Base-by-base conservation (phyloP, 2,329 filamentous ascomycete genomes). In the Escovopsis sp. region DNA sequence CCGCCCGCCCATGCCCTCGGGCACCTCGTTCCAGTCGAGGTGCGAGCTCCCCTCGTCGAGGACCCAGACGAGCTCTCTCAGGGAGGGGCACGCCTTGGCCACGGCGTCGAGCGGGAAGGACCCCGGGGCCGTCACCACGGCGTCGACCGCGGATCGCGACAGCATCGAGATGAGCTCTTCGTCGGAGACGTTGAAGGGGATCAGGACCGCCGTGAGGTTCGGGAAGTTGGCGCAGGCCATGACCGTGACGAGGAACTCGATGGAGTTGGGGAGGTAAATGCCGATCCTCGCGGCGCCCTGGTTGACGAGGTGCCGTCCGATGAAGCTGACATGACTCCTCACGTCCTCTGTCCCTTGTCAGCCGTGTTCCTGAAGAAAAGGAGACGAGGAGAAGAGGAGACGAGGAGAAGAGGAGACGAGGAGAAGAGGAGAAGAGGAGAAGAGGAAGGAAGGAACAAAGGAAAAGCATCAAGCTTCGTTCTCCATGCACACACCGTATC, bases 1-100 rank as follows among this genome's bases (percentile, higher is more conserved):
- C 41, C 69, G 76, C 38, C 79, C 72, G 13, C 79, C 79, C 38
- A 79, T 77, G 35, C 81, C 79, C 49, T 79, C 72, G 10, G 87
- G 86, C 2, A 87, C 73, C 52, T 88, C 83, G 47, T 84, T 87
- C 87, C 88, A 98, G 57, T 94, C 87, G 69, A 98, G 80, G 53
- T 96, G 88, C 46, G 76, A 74, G 61, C 78, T 94, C 29, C 85
- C 85, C 50, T 85, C 73, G 48, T 94, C 88, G 5, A 92, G 85
- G 11, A 94, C 87, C 84, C 87, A 96, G 46, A 94, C 72, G 23
- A 94, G 68, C 45, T 86, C 75, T 41, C 76, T 77, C 31, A 98
- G 67, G 27, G 70, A 68, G 5, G 77, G 68, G 48, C 82, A 85
- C 35, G 65, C 68, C 48, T 77, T 72, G 35, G 76, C 69, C 11